Conservation (phyloP, 2,329 filamentous ascomycete genomes). For the Grosmannia clavigera region DNA sequence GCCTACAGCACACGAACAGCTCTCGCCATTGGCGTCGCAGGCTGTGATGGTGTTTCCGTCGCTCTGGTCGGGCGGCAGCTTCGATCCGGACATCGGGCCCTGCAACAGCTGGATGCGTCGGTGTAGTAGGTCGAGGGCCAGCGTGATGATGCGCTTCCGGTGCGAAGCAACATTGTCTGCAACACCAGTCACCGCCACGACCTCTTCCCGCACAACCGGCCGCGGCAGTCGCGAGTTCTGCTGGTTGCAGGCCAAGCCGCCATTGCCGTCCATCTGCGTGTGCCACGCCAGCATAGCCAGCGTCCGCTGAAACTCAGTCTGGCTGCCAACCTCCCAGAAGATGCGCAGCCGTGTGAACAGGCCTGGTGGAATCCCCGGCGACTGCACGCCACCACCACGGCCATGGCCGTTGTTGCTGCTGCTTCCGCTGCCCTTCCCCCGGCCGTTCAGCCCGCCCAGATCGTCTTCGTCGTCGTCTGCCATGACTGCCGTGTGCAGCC, state of each 20-base stretch:
- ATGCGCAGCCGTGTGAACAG: constrained; percentile 5
- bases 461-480: background rate
- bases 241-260: background rate
- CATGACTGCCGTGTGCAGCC: background rate
- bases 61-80: background rate
- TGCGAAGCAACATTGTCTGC: background rate
- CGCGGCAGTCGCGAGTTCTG: background rate
- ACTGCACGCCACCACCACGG: background rate
- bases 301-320: constrained; percentile 1
- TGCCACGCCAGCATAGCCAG: constrained; percentile 3
- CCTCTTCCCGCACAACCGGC: constrained; percentile 1
- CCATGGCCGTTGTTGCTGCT: no score
- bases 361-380: background rate
- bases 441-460: background rate
- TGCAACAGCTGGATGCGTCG: background rate
- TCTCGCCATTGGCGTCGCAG: background rate
- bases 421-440: background rate
- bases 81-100: background rate
- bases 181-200: background rate
- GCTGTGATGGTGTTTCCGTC: background rate
- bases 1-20: background rate
- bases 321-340: constrained; percentile 6
- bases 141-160: background rate
- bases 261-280: background rate
- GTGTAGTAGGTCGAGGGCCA: background rate